Evolutionary conservation across 2,329 filamentous ascomycete species (phyloP), one percentile per base, ranked within the genome.

Genomic region (Neodidymelliopsis sp.): DNA sequence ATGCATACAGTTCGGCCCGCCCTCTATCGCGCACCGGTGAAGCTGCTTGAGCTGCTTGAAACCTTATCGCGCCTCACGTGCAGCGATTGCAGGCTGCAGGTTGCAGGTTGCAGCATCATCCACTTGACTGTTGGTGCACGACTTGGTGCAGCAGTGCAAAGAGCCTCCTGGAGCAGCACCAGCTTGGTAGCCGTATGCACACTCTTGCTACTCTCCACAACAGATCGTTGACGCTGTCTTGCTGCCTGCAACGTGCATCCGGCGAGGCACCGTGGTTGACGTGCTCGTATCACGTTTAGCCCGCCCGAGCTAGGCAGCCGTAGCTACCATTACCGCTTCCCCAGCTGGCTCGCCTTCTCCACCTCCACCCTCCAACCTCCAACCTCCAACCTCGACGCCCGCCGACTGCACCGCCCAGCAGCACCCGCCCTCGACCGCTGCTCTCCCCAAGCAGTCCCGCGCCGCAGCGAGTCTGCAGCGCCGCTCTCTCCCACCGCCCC

Each of bases 381-480:
- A 41, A 40, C 48, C 42, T 50, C 35, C 41, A 33, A 36, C 48
- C 48, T 37, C 37, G 30, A 41, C 41, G 12, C 18, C 29, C 24
- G 37, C 49, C 37, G 30, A 33, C 20, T 42, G 37, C 49, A 37
- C 37, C 27, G 24, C 31, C 28, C 31, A 46, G 42, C 42, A 46
- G 42, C 27, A 15, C 9, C 23, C 33, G 19, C 13, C 24, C 27
- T 22, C 31, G 31, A 35, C 36, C 31, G 36, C 42, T 52, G 49
- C 47, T 31, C 9, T 44, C 25, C 23, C 19, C 25, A 45, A 33
- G 40, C 47, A 50, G 35, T 38, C 28, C 29, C 30, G 47, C 49
- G 49, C 39, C 37, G 49, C 43, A 47, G 43, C 49, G 35, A 53
- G 49, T 48, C 44, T 53, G 49, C 44, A 44, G 43, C 49, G 44